phyloP scores from a whole-genome alignment of 495 filamentous ascomycete species.

The Extremus antarcticus region DNA sequence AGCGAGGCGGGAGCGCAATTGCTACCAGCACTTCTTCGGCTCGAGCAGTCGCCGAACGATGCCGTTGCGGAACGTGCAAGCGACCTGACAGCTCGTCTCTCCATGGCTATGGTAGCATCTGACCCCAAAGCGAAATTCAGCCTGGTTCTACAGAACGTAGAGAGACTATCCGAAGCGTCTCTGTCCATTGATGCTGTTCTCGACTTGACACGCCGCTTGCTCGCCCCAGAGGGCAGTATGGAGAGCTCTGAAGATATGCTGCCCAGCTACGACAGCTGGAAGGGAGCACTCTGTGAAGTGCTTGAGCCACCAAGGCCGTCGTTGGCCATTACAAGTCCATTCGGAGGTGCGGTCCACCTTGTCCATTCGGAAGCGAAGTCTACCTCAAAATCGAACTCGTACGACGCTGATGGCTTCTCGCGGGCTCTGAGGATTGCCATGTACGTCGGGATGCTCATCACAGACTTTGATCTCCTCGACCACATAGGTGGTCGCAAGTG shows the following conservation, averaged over 20 bases:
- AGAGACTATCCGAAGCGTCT: slow-evolving; percentile 40
- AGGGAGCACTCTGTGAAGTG: background rate
- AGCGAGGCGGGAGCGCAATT: slow-evolving; percentile 39
- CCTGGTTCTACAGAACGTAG: slow-evolving; percentile 32
- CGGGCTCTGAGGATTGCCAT: slow-evolving; percentile 60
- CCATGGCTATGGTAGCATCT: slow-evolving; percentile 33
- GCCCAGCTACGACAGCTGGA: slow-evolving; percentile 7
- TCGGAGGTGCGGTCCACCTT: slow-evolving; percentile 62
- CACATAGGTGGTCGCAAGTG: background rate
- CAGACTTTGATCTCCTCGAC: slow-evolving; percentile 16
- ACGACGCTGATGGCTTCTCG: slow-evolving; percentile 60
- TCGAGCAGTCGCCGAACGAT: slow-evolving; percentile 46
- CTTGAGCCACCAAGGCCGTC: slow-evolving; percentile 3
- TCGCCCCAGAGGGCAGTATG: slow-evolving; percentile 23
- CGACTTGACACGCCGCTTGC: slow-evolving; percentile 40
- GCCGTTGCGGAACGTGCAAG: slow-evolving; percentile 42
- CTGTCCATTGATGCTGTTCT: slow-evolving; percentile 42
- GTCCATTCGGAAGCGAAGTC: slow-evolving; percentile 29
- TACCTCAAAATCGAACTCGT: slow-evolving; percentile 1
- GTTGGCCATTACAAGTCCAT: slow-evolving; percentile 52
- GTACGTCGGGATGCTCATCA: slow-evolving; percentile 51
- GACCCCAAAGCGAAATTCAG: slow-evolving; percentile 26
- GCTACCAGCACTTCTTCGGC: slow-evolving; percentile 43
- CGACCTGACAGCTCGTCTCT: slow-evolving; percentile 23
- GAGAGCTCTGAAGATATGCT: background rate